Percentiles rank a stretch among this genome's conserved stretches.
Conservation (phyloP, 495 filamentous ascomycete genomes). For the Penicillium psychrofluorescens region DNA sequence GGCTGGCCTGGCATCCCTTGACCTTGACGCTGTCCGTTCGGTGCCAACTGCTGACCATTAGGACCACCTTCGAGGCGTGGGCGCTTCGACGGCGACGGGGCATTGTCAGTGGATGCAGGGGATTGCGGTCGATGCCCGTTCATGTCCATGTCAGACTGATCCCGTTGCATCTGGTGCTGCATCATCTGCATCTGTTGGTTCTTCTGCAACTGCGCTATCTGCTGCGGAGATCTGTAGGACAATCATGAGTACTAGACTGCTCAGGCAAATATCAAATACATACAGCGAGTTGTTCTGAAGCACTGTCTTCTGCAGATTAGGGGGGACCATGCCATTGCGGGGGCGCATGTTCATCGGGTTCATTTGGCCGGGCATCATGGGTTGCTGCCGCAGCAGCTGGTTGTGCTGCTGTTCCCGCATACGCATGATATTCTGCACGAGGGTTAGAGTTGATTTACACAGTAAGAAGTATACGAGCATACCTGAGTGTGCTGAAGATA, state of each 20-base stretch:
- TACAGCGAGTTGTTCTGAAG: constrained; percentile 65
- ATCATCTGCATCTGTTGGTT: constrained; percentile 55
- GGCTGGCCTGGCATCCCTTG: constrained; percentile 67
- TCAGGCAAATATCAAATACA: constrained; percentile 7
- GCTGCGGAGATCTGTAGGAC: constrained; percentile 27
- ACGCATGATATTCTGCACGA: constrained; percentile 31
- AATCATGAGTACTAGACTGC: constrained; percentile 9
- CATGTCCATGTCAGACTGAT: constrained; percentile 82
- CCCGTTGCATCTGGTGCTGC: constrained; percentile 68
- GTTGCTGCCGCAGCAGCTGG: constrained; percentile 62
- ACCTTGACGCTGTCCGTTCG: constrained; percentile 67
- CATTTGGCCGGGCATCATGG: constrained; percentile 62
- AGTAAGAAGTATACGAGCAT: constrained; percentile 16
- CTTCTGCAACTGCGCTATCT: constrained; percentile 63
- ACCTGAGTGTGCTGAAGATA: constrained; percentile 82
- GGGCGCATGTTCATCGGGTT: constrained; percentile 44
- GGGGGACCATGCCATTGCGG: constrained; percentile 35
- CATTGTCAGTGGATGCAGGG: constrained; percentile 75
- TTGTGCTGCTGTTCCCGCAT: constrained; percentile 50
- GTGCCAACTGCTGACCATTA: constrained; percentile 71
- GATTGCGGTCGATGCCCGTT: constrained; percentile 76
- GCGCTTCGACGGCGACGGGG: constrained; percentile 86
- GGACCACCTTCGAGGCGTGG: constrained; percentile 72
- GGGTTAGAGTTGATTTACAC: constrained; percentile 3
- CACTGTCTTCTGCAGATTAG: constrained; percentile 60